phyloP scores from a whole-genome alignment of 2,329 filamentous ascomycete species.

The Trichoderma endophyticum region DNA sequence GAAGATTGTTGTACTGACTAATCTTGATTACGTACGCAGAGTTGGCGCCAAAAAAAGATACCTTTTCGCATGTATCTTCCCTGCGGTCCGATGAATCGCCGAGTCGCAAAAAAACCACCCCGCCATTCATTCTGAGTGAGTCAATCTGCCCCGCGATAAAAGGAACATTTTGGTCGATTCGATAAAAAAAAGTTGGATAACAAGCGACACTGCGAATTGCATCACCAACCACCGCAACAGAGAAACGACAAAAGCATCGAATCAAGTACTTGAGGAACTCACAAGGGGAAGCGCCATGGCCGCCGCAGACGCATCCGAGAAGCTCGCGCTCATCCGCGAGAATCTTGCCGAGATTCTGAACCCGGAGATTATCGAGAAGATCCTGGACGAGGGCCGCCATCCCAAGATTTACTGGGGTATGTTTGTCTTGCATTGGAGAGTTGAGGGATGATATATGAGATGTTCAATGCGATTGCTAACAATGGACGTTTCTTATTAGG shows the following conservation, averaged over 20 bases:
- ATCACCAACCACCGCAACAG: not conserved
- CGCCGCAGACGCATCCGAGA: conserved; percentile 48
- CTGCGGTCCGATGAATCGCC: conserved; percentile 14
- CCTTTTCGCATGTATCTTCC: not conserved
- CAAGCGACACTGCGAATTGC: not conserved
- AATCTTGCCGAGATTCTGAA: conserved; percentile 83
- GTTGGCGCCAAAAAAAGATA: not conserved
- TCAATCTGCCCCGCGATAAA: conserved; percentile 13
- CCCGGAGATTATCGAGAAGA: conserved; percentile 74
- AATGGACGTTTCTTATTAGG: conserved; percentile 39
- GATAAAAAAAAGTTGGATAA: not conserved
- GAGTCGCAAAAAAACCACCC: conserved; percentile 2
- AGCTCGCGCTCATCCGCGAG: conserved; percentile 71
- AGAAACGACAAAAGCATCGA: not conserved
- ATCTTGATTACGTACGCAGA: not conserved
- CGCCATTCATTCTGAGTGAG: conserved; percentile 2
- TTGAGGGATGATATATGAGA: too few relatives aligned
- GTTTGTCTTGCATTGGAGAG: not conserved
- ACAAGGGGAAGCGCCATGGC: not conserved
- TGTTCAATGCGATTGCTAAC: not conserved
- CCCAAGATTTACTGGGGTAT: conserved; percentile 81
- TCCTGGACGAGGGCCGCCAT: conserved; percentile 66
- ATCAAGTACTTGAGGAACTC: not conserved
- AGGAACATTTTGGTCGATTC: not conserved
- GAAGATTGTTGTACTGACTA: not conserved